phyloP scores from a whole-genome alignment of 139 green algal genomes.

The Chlorella sp. region DNA sequence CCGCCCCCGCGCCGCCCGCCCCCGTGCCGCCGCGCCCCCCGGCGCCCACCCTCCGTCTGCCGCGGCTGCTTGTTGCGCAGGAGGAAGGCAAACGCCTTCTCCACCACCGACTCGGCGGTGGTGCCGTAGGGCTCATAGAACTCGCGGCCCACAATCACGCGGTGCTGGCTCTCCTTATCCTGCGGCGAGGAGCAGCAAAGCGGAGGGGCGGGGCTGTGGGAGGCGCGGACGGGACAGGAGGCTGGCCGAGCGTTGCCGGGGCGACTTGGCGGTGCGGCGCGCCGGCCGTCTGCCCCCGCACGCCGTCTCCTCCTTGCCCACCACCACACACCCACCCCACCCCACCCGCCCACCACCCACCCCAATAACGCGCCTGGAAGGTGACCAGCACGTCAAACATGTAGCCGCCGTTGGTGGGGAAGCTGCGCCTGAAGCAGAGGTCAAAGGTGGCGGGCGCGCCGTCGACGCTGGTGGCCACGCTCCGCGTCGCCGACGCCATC shows the following conservation, averaged over 20 bases:
- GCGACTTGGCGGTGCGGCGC: too few species aligned
- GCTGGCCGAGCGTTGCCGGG: too few species aligned
- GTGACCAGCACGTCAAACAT: slow-evolving; percentile 77
- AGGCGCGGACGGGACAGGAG: too few species aligned
- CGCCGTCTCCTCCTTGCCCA: not conserved
- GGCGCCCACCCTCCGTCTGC: slow-evolving; percentile 46
- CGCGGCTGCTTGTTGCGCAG: slow-evolving; percentile 49
- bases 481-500: slow-evolving; percentile 27
- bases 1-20: too few species aligned
- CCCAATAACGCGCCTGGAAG: too few species aligned
- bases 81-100: slow-evolving; percentile 66
- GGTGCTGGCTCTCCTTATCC: slow-evolving; percentile 67
- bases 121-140: slow-evolving; percentile 67
- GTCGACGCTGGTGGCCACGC: not conserved
- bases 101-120: slow-evolving; percentile 49
- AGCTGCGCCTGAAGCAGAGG: slow-evolving; percentile 14
- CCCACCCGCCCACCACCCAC: not conserved
- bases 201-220: not conserved
- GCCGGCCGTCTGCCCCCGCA: too few species aligned
- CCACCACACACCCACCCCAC: not conserved
- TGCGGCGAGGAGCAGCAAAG: not conserved
- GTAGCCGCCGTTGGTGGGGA: slow-evolving; percentile 79
- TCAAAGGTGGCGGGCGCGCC: slow-evolving; percentile 14
- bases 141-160: slow-evolving; percentile 71
- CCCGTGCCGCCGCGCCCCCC: too few species aligned